Conservation (phyloP, 805 yeast species). For the Sugiyamaella mastotermitis region DNA sequence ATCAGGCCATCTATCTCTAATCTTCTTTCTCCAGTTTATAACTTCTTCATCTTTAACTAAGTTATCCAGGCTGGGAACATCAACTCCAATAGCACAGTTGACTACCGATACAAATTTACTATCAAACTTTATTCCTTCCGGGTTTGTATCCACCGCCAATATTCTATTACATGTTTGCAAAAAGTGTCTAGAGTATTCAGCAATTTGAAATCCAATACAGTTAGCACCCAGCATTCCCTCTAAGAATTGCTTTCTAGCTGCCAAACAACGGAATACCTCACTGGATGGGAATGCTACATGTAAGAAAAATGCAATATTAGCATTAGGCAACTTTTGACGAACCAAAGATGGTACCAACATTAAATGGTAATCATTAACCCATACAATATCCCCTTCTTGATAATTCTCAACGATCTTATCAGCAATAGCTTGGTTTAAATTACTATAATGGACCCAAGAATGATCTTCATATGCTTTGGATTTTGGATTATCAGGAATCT, state of each 20-base stretch:
- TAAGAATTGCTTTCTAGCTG: conserved; percentile 71
- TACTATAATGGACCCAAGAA: conserved; percentile 81
- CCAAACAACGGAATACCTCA: conserved; percentile 90
- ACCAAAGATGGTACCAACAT: conserved; percentile 82
- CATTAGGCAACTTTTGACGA: conserved; percentile 66
- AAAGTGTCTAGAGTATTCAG: conserved; percentile 91
- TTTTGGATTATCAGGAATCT: conserved; percentile 91
- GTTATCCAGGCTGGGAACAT: conserved; percentile 41
- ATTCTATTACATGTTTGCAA: conserved; percentile 83
- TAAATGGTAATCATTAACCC: conserved; percentile 94
- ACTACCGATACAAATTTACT: conserved; percentile 31
- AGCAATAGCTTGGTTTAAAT: conserved; percentile 73
- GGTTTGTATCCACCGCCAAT: conserved; percentile 76
- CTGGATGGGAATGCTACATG: conserved; percentile 95
- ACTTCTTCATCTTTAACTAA: conserved; percentile 38
- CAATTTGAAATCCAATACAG: conserved; percentile 81
- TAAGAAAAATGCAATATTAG: conserved; percentile 84
- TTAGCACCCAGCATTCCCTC: conserved; percentile 87
- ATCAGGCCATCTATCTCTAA: conserved; percentile 70
- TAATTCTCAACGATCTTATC: conserved; percentile 64
- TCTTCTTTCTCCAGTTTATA: conserved; percentile 35
- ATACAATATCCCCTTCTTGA: conserved; percentile 68
- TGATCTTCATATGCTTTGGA: conserved; percentile 93
- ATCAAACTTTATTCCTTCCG: conserved; percentile 66
- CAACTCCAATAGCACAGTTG: conserved; percentile 36